phyloP scores from a whole-genome alignment of 306 rosid genomes.

The Cicer judaicum region DNA sequence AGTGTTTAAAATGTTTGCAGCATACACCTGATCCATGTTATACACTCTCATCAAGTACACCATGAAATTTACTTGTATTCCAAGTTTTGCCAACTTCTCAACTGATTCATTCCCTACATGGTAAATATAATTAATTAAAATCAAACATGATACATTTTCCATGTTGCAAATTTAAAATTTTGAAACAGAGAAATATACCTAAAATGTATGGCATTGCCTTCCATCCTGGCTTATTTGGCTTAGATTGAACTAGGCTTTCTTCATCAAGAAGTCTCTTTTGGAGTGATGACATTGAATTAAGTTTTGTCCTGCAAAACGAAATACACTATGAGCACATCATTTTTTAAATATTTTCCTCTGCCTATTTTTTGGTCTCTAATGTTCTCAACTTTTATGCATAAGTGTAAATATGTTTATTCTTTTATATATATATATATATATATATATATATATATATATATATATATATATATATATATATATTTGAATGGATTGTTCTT shows the following conservation, averaged over 20 bases:
- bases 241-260: conserved; percentile 16
- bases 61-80: conserved; percentile 49
- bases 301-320: not conserved
- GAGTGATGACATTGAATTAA: conserved; percentile 29
- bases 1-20: conserved; percentile 48
- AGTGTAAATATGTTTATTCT: too few relatives aligned
- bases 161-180: not conserved
- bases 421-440: too few relatives aligned
- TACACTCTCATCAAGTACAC: conserved; percentile 51
- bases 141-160: not conserved
- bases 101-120: conserved; percentile 51
- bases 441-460: too few relatives aligned
- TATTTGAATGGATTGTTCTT: too few relatives aligned
- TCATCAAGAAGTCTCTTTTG: conserved; percentile 36
- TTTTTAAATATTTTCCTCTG: too few relatives aligned
- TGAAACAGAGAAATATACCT: conserved; percentile 17
- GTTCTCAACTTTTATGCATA: too few relatives aligned
- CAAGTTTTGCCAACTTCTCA: conserved; percentile 52
- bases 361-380: too few relatives aligned
- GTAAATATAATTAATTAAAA: not conserved
- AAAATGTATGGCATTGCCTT: conserved; percentile 48
- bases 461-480: too few relatives aligned
- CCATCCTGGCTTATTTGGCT: conserved; percentile 46
- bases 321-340: too few relatives aligned
- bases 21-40: conserved; percentile 56